phyloP scores from a whole-genome alignment of 768 basidiomycete genomes.

The Lactarius hatsudake region DNA sequence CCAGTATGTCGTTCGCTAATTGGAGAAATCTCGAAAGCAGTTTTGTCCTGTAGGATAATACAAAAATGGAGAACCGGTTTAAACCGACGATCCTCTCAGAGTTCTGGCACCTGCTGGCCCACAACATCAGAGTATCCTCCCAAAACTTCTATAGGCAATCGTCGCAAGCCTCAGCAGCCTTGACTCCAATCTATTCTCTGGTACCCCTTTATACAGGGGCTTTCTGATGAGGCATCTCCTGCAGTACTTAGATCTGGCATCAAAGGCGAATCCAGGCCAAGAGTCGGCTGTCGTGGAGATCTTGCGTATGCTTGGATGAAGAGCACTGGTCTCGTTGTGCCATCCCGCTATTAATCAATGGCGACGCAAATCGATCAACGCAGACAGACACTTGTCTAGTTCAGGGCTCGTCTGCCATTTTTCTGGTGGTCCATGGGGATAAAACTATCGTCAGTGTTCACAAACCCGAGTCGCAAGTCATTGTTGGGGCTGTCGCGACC shows the following conservation, averaged over 20 bases:
- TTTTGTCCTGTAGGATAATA: too few relatives aligned
- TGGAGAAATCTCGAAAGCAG: too few relatives aligned
- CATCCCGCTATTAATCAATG: background rate
- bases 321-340: background rate
- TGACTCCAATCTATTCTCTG: background rate
- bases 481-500: slow-evolving; percentile 6
- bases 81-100: too few relatives aligned
- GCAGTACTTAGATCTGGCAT: slow-evolving; percentile 3
- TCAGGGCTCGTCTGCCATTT: too few relatives aligned
- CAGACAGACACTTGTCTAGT: too few relatives aligned
- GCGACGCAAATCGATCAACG: too few relatives aligned
- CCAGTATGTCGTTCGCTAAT: too few relatives aligned
- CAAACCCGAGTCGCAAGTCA: slow-evolving; percentile 15
- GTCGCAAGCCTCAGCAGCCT: background rate
- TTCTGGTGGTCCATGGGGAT: too few relatives aligned
- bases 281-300: background rate
- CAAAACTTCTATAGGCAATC: background rate
- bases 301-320: background rate
- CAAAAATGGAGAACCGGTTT: too few relatives aligned
- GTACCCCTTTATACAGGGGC: background rate
- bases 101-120: too few relatives aligned
- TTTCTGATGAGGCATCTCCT: slow-evolving; percentile 1
- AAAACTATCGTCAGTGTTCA: background rate
- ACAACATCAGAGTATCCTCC: background rate
- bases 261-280: background rate